Percentiles rank a stretch among this genome's conserved stretches.
Conservation (phyloP, 2,329 filamentous ascomycete species). For the Aulographum hederae region DNA sequence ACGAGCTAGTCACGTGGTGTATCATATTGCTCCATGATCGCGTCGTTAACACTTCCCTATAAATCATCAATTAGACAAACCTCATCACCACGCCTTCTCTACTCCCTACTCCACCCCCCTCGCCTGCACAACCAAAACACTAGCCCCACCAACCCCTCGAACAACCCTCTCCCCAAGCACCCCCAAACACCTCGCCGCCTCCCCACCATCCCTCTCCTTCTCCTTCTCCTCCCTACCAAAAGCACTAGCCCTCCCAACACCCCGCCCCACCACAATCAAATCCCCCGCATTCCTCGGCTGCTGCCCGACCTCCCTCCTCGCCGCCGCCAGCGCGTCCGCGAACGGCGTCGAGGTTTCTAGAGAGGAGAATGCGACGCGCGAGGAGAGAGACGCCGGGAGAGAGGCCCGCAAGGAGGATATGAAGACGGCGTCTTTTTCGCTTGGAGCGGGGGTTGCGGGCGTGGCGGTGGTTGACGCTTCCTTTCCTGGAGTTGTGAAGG, state of each 20-base stretch:
- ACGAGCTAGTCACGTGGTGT: too few relatives aligned
- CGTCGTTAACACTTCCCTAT: too few relatives aligned
- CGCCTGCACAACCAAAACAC: slow-evolving; percentile 53
- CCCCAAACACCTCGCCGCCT: slow-evolving; percentile 27
- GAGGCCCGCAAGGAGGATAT: slow-evolving; percentile 39
- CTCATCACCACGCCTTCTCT: slow-evolving; percentile 1
- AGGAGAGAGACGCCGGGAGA: slow-evolving; percentile 29
- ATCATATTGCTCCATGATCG: too few relatives aligned
- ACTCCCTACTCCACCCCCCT: too few relatives aligned
- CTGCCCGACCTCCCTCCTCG: slow-evolving; percentile 40
- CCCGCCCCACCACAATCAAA: slow-evolving; percentile 47
- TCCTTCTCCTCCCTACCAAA: slow-evolving; percentile 8
- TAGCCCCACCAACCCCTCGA: slow-evolving; percentile 40
- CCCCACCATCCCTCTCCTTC: slow-evolving; percentile 16
- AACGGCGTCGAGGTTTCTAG: slow-evolving; percentile 22
- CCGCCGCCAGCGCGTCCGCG: slow-evolving; percentile 31
- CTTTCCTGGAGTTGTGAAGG: slow-evolving; percentile 7
- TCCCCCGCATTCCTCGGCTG: slow-evolving; percentile 50
- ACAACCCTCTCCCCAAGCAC: slow-evolving; percentile 42
- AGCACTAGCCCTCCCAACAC: slow-evolving; percentile 7
- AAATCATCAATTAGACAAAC: too few relatives aligned
- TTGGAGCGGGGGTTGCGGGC: slow-evolving; percentile 1
- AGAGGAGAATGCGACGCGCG: slow-evolving; percentile 40
- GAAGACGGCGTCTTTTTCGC: slow-evolving; percentile 32
- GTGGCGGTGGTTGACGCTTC: slow-evolving; percentile 3